Conservation (phyloP, 495 filamentous ascomycete species). For the Xanthoparmelia taractica region DNA sequence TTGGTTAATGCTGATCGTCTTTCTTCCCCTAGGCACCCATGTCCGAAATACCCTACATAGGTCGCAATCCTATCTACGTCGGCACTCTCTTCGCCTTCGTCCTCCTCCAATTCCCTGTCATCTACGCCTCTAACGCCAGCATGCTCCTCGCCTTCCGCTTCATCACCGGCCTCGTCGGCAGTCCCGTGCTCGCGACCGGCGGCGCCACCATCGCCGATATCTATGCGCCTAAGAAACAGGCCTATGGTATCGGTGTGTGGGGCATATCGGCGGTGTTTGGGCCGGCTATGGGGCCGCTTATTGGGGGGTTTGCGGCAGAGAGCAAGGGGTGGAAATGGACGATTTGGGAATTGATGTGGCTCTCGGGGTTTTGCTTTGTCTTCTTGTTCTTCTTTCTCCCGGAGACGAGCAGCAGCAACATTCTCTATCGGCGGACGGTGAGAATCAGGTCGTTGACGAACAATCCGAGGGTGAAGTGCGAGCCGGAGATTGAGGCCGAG, state of each 20-base stretch:
- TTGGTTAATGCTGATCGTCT: no score
- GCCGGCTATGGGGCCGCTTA: slow-evolving; percentile 39
- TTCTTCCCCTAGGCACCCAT: slow-evolving; percentile 19
- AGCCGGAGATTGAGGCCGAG: slow-evolving; percentile 38
- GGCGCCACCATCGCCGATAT: slow-evolving; percentile 32
- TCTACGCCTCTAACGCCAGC: slow-evolving; percentile 29
- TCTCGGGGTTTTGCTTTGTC: slow-evolving; percentile 28
- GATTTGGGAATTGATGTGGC: slow-evolving; percentile 37
- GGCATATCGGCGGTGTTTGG: slow-evolving; percentile 33
- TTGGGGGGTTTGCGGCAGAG: slow-evolving; percentile 36
- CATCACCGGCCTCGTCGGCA: slow-evolving; percentile 32
- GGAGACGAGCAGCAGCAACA: slow-evolving; percentile 28
- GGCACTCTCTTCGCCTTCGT: slow-evolving; percentile 29
- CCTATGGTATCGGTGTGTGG: slow-evolving; percentile 28
- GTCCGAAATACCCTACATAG: slow-evolving; percentile 28
- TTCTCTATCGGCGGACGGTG: slow-evolving; percentile 28
- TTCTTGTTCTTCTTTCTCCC: slow-evolving; percentile 29
- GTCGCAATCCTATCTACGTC: slow-evolving; percentile 32
- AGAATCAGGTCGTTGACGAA: slow-evolving; percentile 31
- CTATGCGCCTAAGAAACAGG: slow-evolving; percentile 20
- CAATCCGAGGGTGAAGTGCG: slow-evolving; percentile 28
- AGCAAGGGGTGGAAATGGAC: slow-evolving; percentile 39
- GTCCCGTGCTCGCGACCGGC: slow-evolving; percentile 33
- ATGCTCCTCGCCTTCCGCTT: slow-evolving; percentile 31
- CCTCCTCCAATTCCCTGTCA: slow-evolving; percentile 26